These are phyloP conservation scores for Ascochyta lentis DNA, from an alignment of 2,329 filamentous ascomycete species.

Conservation along the genomic window DNA sequence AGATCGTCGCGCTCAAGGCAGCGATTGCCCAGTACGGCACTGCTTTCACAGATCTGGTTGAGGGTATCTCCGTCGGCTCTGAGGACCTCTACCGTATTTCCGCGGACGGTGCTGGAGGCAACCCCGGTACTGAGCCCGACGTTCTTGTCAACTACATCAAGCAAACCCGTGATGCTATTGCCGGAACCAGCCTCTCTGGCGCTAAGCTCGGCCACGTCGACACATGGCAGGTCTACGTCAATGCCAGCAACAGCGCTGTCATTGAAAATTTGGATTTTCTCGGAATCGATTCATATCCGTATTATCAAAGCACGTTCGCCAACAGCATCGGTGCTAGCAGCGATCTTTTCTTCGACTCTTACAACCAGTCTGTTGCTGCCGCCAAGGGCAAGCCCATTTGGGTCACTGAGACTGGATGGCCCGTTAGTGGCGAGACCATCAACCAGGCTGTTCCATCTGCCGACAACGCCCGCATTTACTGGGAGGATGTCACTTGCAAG, in stretches of 20 bases:
- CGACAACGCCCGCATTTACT: constrained; percentile 79
- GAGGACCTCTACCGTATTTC: constrained; percentile 74
- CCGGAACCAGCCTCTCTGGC: constrained; percentile 64
- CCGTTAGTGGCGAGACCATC: constrained; percentile 70
- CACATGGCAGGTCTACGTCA: constrained; percentile 72
- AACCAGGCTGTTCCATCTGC: constrained; percentile 67
- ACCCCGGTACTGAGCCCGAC: constrained; percentile 67
- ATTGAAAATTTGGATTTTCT: constrained; percentile 77
- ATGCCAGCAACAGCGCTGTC: constrained; percentile 73
- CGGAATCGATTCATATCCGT: constrained; percentile 84
- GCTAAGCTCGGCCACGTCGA: constrained; percentile 82
- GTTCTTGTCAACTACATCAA: constrained; percentile 73
- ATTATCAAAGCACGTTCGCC: constrained; percentile 71
- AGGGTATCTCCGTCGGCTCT: constrained; percentile 83
- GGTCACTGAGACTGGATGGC: constrained; percentile 90
- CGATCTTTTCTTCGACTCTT: constrained; percentile 71
- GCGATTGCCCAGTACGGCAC: constrained; percentile 74
- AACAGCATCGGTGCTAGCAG: constrained; percentile 67
- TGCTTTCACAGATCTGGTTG: constrained; percentile 70
- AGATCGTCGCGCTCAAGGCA: constrained; percentile 73
- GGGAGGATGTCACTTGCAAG: constrained; percentile 77
- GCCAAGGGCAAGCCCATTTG: constrained; percentile 75
- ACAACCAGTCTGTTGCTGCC: constrained; percentile 64
- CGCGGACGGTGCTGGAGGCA: constrained; percentile 68
- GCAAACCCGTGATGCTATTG: constrained; percentile 68